Base-by-base conservation (phyloP, 1,284 basidiomycete genomes). In the Waitea zeae region DNA sequence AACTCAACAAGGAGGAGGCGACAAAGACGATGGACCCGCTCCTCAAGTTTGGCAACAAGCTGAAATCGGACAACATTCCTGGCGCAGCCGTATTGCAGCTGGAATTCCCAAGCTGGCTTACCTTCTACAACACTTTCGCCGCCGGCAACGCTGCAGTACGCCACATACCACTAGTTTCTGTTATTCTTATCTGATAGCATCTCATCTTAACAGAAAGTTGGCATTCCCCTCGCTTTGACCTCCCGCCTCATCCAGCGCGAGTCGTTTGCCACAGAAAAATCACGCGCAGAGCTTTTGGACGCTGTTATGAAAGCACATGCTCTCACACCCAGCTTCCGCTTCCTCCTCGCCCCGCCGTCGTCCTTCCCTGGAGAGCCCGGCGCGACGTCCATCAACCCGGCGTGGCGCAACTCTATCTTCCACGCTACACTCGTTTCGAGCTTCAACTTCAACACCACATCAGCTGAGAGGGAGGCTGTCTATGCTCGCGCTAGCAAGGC, bases 171-270 rank as follows among this genome's bases (percentile, higher is more conserved):
- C 44, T 47, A 15, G 48, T 45, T 2, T 42, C 47, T 20, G 35
- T 44, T 40, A 14, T 15, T 12, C 36, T 34, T 17, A 18, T 28
- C 13, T 22, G 13, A 12, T 33, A 33, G 17, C 17, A 20, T 12
- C 30, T 12, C 5, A 26, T n/a, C n/a, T n/a, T n/a, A n/a, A 34
- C 35, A 64, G 62, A 44, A 47, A 12, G 48, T 56, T 7, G 62
- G 61, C 3, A 41, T 45, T 4, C 58, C 49, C 15, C 44, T 61
- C 9, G 58, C 58, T 2, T 39, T 64, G 5, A 50, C 58, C 11
- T 64, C 64, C 2, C 57, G 61, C 1, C 49, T 66, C 13, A 53
- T 67, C 22, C 52, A 49, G 36, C 57, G 54, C 35, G 41, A 46
- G 12, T 50, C 50, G 37, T 60, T 64, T 39, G 42, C 45, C 20